Conservation (phyloP, 2,329 filamentous ascomycete species). For the Aspergillus sp. region DNA sequence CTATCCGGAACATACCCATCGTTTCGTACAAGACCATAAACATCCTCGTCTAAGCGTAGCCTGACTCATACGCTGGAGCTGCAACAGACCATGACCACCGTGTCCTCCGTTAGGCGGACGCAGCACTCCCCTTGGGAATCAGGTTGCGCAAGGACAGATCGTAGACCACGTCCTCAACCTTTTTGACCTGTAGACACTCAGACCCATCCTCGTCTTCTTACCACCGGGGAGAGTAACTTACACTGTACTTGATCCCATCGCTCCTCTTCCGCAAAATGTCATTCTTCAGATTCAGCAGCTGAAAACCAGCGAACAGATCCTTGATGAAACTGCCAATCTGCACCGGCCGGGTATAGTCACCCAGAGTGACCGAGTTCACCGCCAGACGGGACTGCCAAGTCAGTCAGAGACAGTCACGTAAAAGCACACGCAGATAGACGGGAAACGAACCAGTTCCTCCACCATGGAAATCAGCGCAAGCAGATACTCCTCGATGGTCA, state of each 20-base stretch:
- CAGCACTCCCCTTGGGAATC: conserved; percentile 53
- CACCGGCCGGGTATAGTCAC: conserved; percentile 81
- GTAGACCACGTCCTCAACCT: conserved; percentile 97
- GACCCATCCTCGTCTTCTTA: background rate
- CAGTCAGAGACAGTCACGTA: background rate
- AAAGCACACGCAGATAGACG: background rate
- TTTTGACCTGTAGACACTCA: conserved; percentile 67
- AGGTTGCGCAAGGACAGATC: conserved; percentile 86
- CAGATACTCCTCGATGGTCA: conserved; percentile 97
- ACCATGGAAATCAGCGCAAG: conserved; percentile 82
- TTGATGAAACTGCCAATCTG: conserved; percentile 91
- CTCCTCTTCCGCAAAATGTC: conserved; percentile 83
- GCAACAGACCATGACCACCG: background rate
- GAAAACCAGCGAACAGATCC: conserved; percentile 92
- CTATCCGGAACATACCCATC: no score
- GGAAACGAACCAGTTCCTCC: conserved; percentile 68
- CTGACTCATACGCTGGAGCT: no score
- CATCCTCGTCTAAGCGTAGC: no score
- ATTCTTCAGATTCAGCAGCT: conserved; percentile 96
- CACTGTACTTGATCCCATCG: conserved; percentile 91
- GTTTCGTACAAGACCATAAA: no score
- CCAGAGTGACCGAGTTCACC: conserved; percentile 89
- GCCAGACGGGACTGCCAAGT: conserved; percentile 68
- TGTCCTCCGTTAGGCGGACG: conserved; percentile 10
- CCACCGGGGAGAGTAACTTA: conserved; percentile 26